Conservation (phyloP, 2,329 filamentous ascomycete genomes). For the Emericellopsis cladophorae region DNA sequence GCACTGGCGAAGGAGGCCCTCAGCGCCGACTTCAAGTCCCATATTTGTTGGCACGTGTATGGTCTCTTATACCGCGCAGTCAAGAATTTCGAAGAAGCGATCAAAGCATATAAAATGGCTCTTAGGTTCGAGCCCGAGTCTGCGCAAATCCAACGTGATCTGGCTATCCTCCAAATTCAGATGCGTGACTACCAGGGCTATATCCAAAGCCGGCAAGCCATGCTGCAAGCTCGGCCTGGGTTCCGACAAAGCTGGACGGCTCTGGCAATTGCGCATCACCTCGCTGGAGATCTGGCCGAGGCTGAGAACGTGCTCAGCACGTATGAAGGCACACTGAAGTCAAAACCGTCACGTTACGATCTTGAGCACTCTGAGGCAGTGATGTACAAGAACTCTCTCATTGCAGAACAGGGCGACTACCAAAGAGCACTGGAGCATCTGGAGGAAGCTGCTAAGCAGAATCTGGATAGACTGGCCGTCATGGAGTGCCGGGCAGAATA, state of each 20-base stretch:
- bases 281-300: constrained; percentile 71
- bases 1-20: constrained; percentile 83
- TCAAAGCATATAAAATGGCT: constrained; percentile 97
- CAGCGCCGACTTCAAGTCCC: constrained; percentile 95
- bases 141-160: constrained; percentile 82
- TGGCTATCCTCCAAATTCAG: constrained; percentile 87
- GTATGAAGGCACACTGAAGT: constrained; percentile 88
- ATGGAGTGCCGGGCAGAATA: constrained; percentile 82
- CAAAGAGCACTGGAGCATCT: constrained; percentile 79
- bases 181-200: constrained; percentile 95
- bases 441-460: constrained; percentile 62
- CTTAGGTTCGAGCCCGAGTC: constrained; percentile 89
- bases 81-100: constrained; percentile 98
- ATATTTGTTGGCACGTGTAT: constrained; percentile 99
- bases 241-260: constrained; percentile 93
- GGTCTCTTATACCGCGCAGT: constrained; percentile 83
- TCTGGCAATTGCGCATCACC: constrained; percentile 84
- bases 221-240: constrained; percentile 74
- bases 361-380: constrained; percentile 88
- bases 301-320: constrained; percentile 86
- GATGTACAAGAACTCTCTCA: constrained; percentile 91
- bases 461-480: constrained; percentile 71
- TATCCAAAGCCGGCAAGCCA: constrained; percentile 73
- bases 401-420: constrained; percentile 77
- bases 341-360: constrained; percentile 61